A percentile compares a stretch with the other conserved stretches of the same genome.
Evolutionary conservation across 176 grass and related monocot species (phyloP).

Genomic region (Tillandsia leiboldiana): DNA sequence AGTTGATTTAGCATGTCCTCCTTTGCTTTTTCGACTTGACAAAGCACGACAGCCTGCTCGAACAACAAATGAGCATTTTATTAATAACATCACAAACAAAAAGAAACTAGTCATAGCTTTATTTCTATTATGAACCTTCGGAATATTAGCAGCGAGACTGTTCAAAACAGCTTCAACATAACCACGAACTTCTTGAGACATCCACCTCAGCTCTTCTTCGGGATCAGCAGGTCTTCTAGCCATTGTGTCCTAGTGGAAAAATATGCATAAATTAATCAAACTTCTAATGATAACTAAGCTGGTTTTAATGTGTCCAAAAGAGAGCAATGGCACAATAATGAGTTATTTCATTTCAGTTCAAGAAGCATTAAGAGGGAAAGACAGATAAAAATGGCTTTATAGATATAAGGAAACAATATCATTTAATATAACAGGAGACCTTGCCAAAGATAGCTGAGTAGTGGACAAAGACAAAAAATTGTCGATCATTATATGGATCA

Average conservation of each 20-base stretch:
- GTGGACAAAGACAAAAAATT: background rate
- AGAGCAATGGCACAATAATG: background rate
- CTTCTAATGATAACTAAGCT: background rate
- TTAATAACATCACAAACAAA: background rate
- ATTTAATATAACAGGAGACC: slow-evolving; percentile 1
- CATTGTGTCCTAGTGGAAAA: slow-evolving; percentile 49
- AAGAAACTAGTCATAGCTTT: background rate
- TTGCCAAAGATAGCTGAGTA: background rate
- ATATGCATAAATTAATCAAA: slow-evolving; percentile 17
- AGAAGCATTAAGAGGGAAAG: too few relatives aligned
- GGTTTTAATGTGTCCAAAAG: background rate
- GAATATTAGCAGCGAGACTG: slow-evolving; percentile 93
- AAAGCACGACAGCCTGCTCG: slow-evolving; percentile 81
- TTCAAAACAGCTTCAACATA: slow-evolving; percentile 96
- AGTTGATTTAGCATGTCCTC: slow-evolving; percentile 98
- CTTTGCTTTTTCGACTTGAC: slow-evolving; percentile 98
- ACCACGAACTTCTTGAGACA: slow-evolving; percentile 98
- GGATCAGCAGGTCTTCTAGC: slow-evolving; percentile 81
- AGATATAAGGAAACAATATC: too few relatives aligned
- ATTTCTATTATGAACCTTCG: slow-evolving; percentile 51
- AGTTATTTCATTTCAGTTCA: too few relatives aligned
- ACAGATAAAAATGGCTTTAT: too few relatives aligned
- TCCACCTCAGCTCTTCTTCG: slow-evolving; percentile 97
- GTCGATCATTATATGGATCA: too few relatives aligned
- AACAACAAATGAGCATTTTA: slow-evolving; percentile 15